phyloP scores from a whole-genome alignment of 2,329 filamentous ascomycete species.

The Colletotrichum lini region DNA sequence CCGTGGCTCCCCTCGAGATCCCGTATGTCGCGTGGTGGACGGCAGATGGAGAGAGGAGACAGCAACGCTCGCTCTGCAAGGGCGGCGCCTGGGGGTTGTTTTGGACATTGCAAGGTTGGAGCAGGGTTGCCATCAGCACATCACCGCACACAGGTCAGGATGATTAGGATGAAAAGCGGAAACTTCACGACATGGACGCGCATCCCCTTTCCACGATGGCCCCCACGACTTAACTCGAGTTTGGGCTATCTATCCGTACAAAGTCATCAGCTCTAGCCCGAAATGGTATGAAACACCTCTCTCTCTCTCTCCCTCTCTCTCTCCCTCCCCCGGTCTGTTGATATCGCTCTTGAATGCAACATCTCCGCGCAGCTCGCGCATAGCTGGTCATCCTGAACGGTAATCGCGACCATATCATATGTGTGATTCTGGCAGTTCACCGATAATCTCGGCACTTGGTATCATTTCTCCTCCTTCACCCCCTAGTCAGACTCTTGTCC shows the following conservation, averaged over 20 bases:
- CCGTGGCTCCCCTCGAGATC: conserved; percentile 22
- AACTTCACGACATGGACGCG: not conserved
- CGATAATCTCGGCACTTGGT: not conserved
- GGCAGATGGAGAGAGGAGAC: not conserved
- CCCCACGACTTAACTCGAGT: conserved; percentile 1
- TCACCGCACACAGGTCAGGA: not conserved
- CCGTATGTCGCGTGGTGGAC: conserved; percentile 23
- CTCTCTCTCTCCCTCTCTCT: not conserved
- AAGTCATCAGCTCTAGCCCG: no score
- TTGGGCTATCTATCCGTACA: no score
- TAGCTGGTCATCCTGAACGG: no score
- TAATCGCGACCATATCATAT: not conserved
- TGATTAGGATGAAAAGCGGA: not conserved
- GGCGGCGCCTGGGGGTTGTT: conserved; percentile 22
- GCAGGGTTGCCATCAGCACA: conserved; percentile 9
- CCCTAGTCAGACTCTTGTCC: not conserved
- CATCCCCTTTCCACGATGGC: not conserved
- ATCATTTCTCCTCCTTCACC: not conserved
- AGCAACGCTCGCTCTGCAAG: conserved; percentile 3
- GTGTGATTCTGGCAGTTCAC: conserved; percentile 7
- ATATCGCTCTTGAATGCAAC: not conserved
- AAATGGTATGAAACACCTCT: not conserved
- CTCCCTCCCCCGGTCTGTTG: not conserved
- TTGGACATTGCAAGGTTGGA: not conserved
- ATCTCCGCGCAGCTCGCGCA: not conserved